Evolutionary conservation across 352 stramenopile genomes (phyloP).

Genomic region (Pythium guiyangense): DNA sequence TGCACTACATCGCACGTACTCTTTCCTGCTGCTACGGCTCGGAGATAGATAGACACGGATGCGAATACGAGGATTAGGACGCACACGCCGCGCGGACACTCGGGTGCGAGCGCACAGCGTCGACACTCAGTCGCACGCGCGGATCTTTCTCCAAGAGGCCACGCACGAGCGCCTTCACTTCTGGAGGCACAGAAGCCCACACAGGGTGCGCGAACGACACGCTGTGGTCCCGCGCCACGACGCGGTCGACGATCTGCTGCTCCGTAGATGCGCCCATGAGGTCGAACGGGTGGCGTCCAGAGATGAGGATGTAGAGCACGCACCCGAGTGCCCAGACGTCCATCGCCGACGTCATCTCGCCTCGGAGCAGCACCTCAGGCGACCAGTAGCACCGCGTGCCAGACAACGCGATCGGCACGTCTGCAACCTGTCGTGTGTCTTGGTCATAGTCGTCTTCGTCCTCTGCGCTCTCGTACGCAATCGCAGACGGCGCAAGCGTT

Average conservation of each 20-base stretch:
- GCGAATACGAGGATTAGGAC: neutral
- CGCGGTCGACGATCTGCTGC: constrained; percentile 63
- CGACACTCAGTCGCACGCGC: constrained; percentile 31
- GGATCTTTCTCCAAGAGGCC: constrained; percentile 77
- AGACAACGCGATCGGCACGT: constrained; percentile 34
- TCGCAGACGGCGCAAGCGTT: neutral
- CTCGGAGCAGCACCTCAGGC: constrained; percentile 57
- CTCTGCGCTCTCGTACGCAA: neutral
- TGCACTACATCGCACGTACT: too few species aligned
- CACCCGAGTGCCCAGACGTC: constrained; percentile 88
- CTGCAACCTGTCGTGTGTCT: neutral
- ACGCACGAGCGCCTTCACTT: constrained; percentile 62
- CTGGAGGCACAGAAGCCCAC: constrained; percentile 42
- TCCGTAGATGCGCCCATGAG: constrained; percentile 71
- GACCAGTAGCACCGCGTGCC: constrained; percentile 86
- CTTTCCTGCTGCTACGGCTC: too few species aligned
- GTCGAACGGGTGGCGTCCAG: constrained; percentile 86
- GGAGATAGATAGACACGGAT: neutral
- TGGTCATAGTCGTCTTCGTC: neutral
- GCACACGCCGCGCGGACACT: constrained; percentile 3
- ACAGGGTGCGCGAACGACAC: constrained; percentile 54
- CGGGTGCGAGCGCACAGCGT: constrained; percentile 45
- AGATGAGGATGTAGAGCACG: constrained; percentile 87
- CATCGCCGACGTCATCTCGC: constrained; percentile 67
- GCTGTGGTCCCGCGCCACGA: constrained; percentile 26